Evolutionary conservation across 2,329 filamentous ascomycete species (phyloP), one percentile per base, ranked within the genome.

Genomic region (Dendrostoma leiphaemia): DNA sequence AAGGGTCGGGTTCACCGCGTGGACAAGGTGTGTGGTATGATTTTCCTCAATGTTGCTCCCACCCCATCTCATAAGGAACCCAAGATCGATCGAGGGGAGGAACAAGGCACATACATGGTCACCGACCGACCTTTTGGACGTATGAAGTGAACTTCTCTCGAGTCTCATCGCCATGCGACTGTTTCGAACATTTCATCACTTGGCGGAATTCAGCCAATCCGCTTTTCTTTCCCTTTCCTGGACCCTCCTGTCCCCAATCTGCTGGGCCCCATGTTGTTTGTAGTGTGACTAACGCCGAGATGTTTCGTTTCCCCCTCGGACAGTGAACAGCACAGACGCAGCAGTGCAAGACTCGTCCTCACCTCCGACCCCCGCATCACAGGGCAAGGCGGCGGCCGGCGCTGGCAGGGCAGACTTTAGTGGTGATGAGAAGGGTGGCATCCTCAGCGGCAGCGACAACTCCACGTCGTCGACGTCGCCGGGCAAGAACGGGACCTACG

Each of bases 1-100:
- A 54, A 49, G 51, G 45, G 29, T 40, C 32, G 6, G 43, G n/a
- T 19, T 15, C 35, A 24, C 47, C 37, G 29, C 21, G 10, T 15
- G n/a, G 29, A 44, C 45, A 44, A 44, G 45, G 51, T 54, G 44
- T 19, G 51, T 43, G n/a, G n/a, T 3, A 31, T 31, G 38, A 48
- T 53, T 34, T 53, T 38, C 13, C 43, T 23, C 8, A 19, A 29
- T 37, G 29, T 48, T 21, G 35, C 13, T 35, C 29, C 51, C 13
- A 23, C 15, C 31, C 51, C 26, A 13, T 17, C n/a, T 19, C 35
- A 37, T 37, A 34, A 32, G 23, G 26, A 40, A 12, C 37, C 37
- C 26, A 24, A 49, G 26, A 19, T 17, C 43, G 43, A 31, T 10
- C 43, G 9, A n/a, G n/a, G n/a, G n/a, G n/a, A n/a, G n/a, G n/a